These are phyloP conservation scores for Entophlyctis helioformis DNA, from an alignment of 192 early-diverging fungal species.

Conservation along the genomic window DNA sequence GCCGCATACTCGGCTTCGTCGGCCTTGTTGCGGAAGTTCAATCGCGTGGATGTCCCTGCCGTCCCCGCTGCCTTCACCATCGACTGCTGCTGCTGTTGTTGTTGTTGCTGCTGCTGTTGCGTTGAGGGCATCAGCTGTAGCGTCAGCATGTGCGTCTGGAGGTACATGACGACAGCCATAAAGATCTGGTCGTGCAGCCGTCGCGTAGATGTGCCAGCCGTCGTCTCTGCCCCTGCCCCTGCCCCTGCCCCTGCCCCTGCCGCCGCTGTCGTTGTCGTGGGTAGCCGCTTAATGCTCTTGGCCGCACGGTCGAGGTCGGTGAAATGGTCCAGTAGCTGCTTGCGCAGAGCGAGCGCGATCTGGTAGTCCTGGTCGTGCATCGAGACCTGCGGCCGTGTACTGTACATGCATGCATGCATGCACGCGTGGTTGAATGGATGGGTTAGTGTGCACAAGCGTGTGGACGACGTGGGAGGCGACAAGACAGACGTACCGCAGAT, in stretches of 20 bases:
- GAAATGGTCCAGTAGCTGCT: constrained; percentile 33
- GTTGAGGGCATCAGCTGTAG: constrained; percentile 32
- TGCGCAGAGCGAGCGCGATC: constrained; percentile 21
- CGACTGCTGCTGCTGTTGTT: too few species aligned
- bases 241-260: too few species aligned
- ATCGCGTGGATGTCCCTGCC: too few species aligned
- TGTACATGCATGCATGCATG: not conserved
- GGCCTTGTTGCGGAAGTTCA: too few species aligned
- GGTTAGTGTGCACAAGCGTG: not conserved
- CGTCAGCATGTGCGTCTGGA: constrained; percentile 41
- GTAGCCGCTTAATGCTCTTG: too few species aligned
- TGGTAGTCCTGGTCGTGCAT: constrained; percentile 29
- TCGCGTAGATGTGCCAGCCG: not conserved
- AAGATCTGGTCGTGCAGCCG: constrained; percentile 24
- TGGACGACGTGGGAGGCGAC: not conserved
- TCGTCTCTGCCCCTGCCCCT: too few species aligned
- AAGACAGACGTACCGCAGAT: constrained; percentile 13
- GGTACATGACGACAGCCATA: constrained; percentile 26
- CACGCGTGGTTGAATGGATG: too few species aligned
- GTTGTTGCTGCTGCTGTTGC: not conserved
- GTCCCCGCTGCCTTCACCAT: too few species aligned
- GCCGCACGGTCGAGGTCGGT: constrained; percentile 33
- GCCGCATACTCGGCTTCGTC: too few species aligned
- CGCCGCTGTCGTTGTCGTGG: too few species aligned
- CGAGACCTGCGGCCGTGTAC: constrained; percentile 8